Base-by-base conservation (phyloP, 2,329 filamentous ascomycete species). In the Torrubiellomyces zombiae region DNA sequence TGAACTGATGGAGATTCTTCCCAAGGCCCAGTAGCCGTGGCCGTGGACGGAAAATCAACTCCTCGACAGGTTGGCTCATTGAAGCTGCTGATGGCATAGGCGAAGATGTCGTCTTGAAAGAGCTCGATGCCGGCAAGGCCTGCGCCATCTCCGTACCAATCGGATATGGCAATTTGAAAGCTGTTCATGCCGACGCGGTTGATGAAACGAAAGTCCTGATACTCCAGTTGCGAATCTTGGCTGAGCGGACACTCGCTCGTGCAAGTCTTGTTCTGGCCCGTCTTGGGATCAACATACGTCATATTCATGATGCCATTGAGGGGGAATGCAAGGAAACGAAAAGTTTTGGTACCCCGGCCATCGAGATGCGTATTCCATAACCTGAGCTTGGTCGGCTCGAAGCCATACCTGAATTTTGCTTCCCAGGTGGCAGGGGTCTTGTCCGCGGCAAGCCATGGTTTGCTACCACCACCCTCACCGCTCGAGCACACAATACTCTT, bases 281-380 rank as follows among this genome's bases (percentile, higher is more conserved):
- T 77, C 19, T 46, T 56, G 14, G 77, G 75, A 42, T 95, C 82
- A 34, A 74, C 73, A 39, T 89, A 95, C 18, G 83, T 92, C 43
- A 98, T 64, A 51, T 95, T 94, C 73, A 98, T 80, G 46, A 98
- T 94, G 26, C 89, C 89, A 33, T 79, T 75, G 41, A 86, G 70
- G 5, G 86, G 85, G 30, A 86, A 57, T 11, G 83, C 80, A 13
- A 80, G 81, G 44, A 82, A 91, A 29, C 83, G 72, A 56, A 81
- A 98, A 0, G 76, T 79, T 54, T 80, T 79, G 16, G 85, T 93
- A 16, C 89, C 85, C 35, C 83, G 74, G 25, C 79, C 82, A 39
- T 89, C 71, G 26, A 72, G 63, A 38, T 79, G 72, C 3, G 86
- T 89, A 52, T 98, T 98, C 60, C 78, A 82, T 14, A 98, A 57